phyloP scores from a whole-genome alignment of 1,284 basidiomycete species.

The Sphaerobolus stellatus region DNA sequence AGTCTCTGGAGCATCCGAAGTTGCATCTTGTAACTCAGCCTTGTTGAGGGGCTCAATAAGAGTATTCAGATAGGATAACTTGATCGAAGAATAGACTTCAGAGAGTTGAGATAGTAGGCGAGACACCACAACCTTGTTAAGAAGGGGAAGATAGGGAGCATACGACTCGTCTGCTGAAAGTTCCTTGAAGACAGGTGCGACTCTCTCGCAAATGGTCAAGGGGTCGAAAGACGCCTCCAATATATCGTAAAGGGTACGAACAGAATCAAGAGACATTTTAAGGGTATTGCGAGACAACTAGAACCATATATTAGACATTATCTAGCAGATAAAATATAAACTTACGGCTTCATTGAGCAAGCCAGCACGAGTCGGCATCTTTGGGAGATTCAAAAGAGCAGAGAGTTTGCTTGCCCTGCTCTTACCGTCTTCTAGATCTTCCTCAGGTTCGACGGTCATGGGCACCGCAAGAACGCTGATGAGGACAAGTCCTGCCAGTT shows the following conservation, averaged over 20 bases:
- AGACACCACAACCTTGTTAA: slow-evolving; percentile 91
- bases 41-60: slow-evolving; percentile 72
- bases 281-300: slow-evolving; percentile 84
- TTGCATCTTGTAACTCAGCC: slow-evolving; percentile 2
- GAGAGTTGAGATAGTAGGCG: slow-evolving; percentile 93
- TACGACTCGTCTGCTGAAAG: slow-evolving; percentile 53
- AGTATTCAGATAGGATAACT: slow-evolving; percentile 71
- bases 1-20: background rate
- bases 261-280: slow-evolving; percentile 72
- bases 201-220: slow-evolving; percentile 79
- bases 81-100: slow-evolving; percentile 92
- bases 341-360: slow-evolving; percentile 84
- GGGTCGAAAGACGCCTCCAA: slow-evolving; percentile 97
- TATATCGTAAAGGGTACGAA: slow-evolving; percentile 86
- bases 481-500: slow-evolving; percentile 89
- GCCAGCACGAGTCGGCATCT: slow-evolving; percentile 84
- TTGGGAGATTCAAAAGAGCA: slow-evolving; percentile 82
- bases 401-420: slow-evolving; percentile 79
- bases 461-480: slow-evolving; percentile 94
- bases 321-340: slow-evolving; percentile 17
- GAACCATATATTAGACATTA: slow-evolving; percentile 11
- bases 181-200: slow-evolving; percentile 77
- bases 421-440: slow-evolving; percentile 60
- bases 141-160: slow-evolving; percentile 82
- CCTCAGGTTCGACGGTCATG: slow-evolving; percentile 58